Conservation (phyloP, 2,329 filamentous ascomycete species). For the Akanthomyces lecanii region DNA sequence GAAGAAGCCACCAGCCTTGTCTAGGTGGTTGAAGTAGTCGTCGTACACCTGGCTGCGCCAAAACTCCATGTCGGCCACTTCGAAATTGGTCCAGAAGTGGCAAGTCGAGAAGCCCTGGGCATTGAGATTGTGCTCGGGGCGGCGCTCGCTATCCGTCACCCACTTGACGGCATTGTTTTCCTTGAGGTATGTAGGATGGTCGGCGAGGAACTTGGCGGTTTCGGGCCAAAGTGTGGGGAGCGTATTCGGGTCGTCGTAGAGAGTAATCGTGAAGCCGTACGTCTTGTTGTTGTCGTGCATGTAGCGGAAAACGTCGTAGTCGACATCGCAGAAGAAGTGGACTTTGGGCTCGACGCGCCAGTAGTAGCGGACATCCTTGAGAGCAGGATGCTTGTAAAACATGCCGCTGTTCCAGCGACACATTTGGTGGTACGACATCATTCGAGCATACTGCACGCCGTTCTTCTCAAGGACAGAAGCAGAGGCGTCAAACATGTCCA, state of each 20-base stretch:
- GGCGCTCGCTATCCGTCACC: constrained; percentile 72
- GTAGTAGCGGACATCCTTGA: constrained; percentile 82
- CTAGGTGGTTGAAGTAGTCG: constrained; percentile 93
- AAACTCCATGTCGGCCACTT: constrained; percentile 89
- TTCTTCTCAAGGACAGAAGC: constrained; percentile 77
- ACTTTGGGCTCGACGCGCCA: constrained; percentile 99
- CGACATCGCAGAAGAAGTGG: constrained; percentile 97
- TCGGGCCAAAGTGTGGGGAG: constrained; percentile 93
- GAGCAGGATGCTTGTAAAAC: constrained; percentile 93
- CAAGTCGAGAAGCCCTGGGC: constrained; percentile 96
- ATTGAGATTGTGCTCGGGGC: constrained; percentile 73
- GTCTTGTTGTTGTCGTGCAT: constrained; percentile 99
- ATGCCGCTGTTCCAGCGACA: constrained; percentile 98
- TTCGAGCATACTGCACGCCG: constrained; percentile 83
- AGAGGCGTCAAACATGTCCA: constrained; percentile 79
- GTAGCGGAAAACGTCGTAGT: constrained; percentile 97
- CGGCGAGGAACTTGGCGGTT: constrained; percentile 81
- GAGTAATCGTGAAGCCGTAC: constrained; percentile 96
- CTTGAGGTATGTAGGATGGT: constrained; percentile 76
- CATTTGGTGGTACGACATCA: constrained; percentile 96
- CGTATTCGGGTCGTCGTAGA: constrained; percentile 86
- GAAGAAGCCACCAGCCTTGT: constrained; percentile 76
- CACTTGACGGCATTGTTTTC: constrained; percentile 82
- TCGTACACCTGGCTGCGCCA: constrained; percentile 89
- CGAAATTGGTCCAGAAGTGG: constrained; percentile 99